phyloP scores from a whole-genome alignment of 2,329 filamentous ascomycete species.

The Akanthomyces lecanii region DNA sequence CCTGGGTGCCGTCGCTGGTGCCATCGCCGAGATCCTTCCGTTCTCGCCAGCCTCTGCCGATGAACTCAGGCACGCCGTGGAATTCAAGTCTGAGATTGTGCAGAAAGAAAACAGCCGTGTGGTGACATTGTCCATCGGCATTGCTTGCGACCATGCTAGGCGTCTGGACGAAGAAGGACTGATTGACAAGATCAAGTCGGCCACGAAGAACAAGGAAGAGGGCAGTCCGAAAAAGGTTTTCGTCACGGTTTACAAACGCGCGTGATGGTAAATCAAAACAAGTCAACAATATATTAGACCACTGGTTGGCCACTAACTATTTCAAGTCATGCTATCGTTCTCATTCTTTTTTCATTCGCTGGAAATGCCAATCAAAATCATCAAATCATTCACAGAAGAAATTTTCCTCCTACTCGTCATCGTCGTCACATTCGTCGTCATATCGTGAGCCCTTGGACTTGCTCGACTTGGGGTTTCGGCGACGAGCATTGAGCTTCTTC shows the following conservation, averaged over 20 bases:
- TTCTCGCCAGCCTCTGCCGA: slow-evolving; percentile 35
- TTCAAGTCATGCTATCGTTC: slow-evolving; percentile 18
- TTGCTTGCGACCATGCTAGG: slow-evolving; percentile 28
- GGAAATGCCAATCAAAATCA: slow-evolving; percentile 15
- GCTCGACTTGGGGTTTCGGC: slow-evolving; percentile 27
- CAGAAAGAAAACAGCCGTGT: slow-evolving; percentile 29
- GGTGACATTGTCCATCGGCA: slow-evolving; percentile 33
- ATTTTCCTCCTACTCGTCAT: slow-evolving; percentile 21
- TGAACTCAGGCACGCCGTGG: slow-evolving; percentile 31
- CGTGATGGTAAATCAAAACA: not conserved
- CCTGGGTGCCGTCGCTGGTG: slow-evolving; percentile 44
- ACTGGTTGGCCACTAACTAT: slow-evolving; percentile 21
- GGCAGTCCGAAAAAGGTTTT: slow-evolving; percentile 32
- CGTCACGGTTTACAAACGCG: slow-evolving; percentile 21
- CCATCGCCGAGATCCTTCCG: slow-evolving; percentile 41
- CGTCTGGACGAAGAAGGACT: slow-evolving; percentile 33
- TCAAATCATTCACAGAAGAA: slow-evolving; percentile 8
- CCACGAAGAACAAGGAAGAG: slow-evolving; percentile 31
- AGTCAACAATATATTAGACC: slow-evolving; percentile 13
- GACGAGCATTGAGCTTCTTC: slow-evolving; percentile 36
- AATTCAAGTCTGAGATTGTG: slow-evolving; percentile 28
- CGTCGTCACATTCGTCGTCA: slow-evolving; percentile 26
- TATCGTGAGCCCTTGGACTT: slow-evolving; percentile 24
- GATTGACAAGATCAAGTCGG: slow-evolving; percentile 30
- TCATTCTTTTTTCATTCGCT: not conserved